Percentiles rank a stretch among this genome's conserved stretches.
phyloP scores from a whole-genome alignment of 495 filamentous ascomycete genomes.

The Talaromyces trachyspermus region DNA sequence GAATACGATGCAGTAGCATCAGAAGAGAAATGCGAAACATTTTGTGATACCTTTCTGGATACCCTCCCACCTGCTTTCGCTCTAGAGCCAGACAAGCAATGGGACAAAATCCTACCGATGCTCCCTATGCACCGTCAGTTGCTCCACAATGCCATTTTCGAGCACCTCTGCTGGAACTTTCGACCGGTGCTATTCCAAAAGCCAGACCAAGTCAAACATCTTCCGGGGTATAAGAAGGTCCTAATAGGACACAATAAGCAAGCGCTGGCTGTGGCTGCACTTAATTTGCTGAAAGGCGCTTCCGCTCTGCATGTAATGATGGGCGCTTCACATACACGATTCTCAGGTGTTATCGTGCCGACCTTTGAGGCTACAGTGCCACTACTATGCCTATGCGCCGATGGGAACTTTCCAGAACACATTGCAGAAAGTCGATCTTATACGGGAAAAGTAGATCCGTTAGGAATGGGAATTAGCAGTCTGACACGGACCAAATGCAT shows the following conservation, averaged over 20 bases:
- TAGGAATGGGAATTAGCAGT: not conserved
- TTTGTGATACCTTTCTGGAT: constrained; percentile 16
- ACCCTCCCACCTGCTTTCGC: constrained; percentile 15
- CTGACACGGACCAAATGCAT: not conserved
- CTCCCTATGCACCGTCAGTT: constrained; percentile 19
- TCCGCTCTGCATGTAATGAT: constrained; percentile 12
- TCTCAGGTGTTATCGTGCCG: constrained; percentile 14
- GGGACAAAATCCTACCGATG: constrained; percentile 17
- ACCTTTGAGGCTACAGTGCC: constrained; percentile 17
- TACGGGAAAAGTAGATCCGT: not conserved
- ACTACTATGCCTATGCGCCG: not conserved
- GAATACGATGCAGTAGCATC: constrained; percentile 12
- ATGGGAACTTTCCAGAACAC: not conserved
- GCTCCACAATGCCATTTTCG: constrained; percentile 21
- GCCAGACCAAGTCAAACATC: constrained; percentile 4
- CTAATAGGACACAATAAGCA: constrained; percentile 14
- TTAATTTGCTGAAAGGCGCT: constrained; percentile 11
- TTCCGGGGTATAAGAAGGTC: constrained; percentile 15
- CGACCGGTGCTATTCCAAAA: constrained; percentile 11
- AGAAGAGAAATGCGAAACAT: constrained; percentile 18
- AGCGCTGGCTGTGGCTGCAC: constrained; percentile 12
- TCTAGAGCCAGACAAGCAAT: constrained; percentile 14
- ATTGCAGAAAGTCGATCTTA: not conserved
- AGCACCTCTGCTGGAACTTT: constrained; percentile 21
- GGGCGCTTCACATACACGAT: constrained; percentile 15